Base-by-base conservation (phyloP, 345 rosid species). In the Eucalyptus fibrosa region DNA sequence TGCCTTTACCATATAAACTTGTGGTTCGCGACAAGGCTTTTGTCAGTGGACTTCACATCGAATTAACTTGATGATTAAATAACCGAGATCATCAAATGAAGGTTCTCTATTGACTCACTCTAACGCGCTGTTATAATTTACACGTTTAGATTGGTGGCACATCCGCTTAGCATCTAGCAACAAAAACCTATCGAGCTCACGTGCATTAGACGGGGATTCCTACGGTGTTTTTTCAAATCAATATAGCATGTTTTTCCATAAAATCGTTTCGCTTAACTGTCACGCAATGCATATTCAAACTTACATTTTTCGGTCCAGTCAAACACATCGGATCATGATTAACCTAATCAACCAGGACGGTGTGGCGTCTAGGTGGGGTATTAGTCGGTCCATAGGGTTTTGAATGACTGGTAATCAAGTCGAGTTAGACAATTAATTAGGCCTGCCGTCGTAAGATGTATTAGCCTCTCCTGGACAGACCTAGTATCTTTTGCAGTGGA, bases 1-100 rank as follows among this genome's bases (percentile, higher is more conserved):
- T 15, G 19, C 15, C 5, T 30, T 15, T n/a, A 65, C 19, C 77
- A 1, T 7, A n/a, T 65, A 14, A 65, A 65, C 21, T n/a, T 1
- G 6, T 4, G 10, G 15, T 65, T 65, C 1, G 2, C 3, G 9
- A 3, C 2, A n/a, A 0, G 77, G 37, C 77, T 65, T 37, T n/a
- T 1, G 19, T 65, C 21, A 4, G 77, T 15, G 37, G 21, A n/a
- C 37, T 12, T 62, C 4, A 13, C 69, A 13, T 30, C 8, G 34
- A 30, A 62, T 28, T 62, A 7, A 62, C 32, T 28, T 4, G 18
- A 62, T 28, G 2, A 14, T 26, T 13, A 8, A 17, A n/a, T 9
- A 65, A n/a, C 37, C 19, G 4, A 13, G 4, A 28, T 62, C 34
- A 12, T 62, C 4, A 2, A 1, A 3, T 62, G 9, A 9, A 30